A percentile compares a stretch with the other conserved stretches of the same genome.
phyloP scores from a whole-genome alignment of 495 filamentous ascomycete species.

The Xylona heveae region DNA sequence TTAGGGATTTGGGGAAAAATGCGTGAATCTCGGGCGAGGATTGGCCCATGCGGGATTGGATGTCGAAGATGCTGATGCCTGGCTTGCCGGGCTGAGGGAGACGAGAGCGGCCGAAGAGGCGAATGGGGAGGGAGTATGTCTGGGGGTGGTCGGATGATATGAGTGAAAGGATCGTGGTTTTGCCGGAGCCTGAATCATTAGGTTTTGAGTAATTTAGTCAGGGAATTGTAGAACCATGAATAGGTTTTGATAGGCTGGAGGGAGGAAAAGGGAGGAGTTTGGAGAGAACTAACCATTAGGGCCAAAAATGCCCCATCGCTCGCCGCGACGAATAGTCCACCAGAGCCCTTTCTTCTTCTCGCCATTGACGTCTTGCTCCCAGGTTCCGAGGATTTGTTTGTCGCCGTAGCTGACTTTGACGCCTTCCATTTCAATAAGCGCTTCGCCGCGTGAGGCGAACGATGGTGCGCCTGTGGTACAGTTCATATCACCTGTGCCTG shows the following conservation, averaged over 20 bases:
- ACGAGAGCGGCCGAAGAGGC: slow-evolving; percentile 61
- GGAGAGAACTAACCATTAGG: slow-evolving; percentile 39
- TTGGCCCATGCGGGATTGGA: slow-evolving; percentile 77
- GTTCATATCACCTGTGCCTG: no score
- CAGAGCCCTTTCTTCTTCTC: slow-evolving; percentile 35
- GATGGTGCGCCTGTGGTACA: no score
- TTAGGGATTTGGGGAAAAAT: slow-evolving; percentile 68
- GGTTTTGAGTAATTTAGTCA: background rate
- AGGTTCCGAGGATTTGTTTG: slow-evolving; percentile 55
- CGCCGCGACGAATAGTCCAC: slow-evolving; percentile 65
- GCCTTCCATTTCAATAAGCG: slow-evolving; percentile 68
- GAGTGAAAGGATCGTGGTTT: slow-evolving; percentile 80
- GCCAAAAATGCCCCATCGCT: slow-evolving; percentile 82
- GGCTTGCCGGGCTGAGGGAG: slow-evolving; percentile 48
- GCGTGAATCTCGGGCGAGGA: slow-evolving; percentile 84
- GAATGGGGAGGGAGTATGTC: slow-evolving; percentile 71
- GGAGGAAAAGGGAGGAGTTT: background rate
- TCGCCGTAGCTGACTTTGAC: slow-evolving; percentile 62
- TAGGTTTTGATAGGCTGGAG: background rate
- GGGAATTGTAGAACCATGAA: background rate
- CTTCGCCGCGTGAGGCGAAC: slow-evolving; percentile 25
- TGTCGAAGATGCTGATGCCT: slow-evolving; percentile 75
- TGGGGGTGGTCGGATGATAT: slow-evolving; percentile 93
- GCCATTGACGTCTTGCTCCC: slow-evolving; percentile 35
- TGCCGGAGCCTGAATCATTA: slow-evolving; percentile 35